Evolutionary conservation across 2,329 filamentous ascomycete species (phyloP).

Genomic region (Conoideocrella luteorostrata): DNA sequence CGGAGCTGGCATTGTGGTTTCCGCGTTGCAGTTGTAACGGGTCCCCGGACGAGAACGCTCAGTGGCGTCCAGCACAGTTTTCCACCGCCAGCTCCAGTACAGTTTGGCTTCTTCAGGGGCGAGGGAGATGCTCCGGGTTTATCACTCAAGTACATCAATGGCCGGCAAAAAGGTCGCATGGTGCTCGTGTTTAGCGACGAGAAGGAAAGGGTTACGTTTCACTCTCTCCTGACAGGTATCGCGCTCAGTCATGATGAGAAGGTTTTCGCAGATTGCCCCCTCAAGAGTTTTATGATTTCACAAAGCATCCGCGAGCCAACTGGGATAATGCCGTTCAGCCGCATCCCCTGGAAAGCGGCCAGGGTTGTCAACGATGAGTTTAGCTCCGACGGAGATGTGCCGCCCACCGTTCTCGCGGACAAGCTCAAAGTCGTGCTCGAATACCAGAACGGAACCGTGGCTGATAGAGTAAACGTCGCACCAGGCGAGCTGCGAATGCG

Average conservation of each 20-base stretch:
- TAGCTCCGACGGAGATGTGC: conserved; percentile 49
- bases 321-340: conserved; percentile 42
- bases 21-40: conserved; percentile 71
- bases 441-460: conserved; percentile 69
- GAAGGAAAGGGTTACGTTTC: conserved; percentile 64
- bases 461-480: conserved; percentile 76
- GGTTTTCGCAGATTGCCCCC: conserved; percentile 61
- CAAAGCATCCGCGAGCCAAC: conserved; percentile 45
- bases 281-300: conserved; percentile 58
- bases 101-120: conserved; percentile 70
- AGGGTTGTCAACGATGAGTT: conserved; percentile 68
- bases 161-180: conserved; percentile 61
- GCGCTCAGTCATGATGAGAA: conserved; percentile 61
- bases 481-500: conserved; percentile 66
- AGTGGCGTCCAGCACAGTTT: conserved; percentile 70
- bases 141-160: conserved; percentile 63
- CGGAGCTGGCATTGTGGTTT: conserved; percentile 73
- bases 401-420: conserved; percentile 69
- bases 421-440: conserved; percentile 68
- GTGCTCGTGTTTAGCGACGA: conserved; percentile 70
- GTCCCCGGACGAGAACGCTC: conserved; percentile 68
- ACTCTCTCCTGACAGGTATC: conserved; percentile 67
- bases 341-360: conserved; percentile 58
- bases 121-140: conserved; percentile 65
- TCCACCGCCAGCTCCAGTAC: conserved; percentile 58